Percentiles rank a stretch among this genome's conserved stretches.
These are phyloP conservation scores for Fusarium sp. DNA, from an alignment of 2,329 filamentous ascomycete genomes.

Conservation along the genomic window DNA sequence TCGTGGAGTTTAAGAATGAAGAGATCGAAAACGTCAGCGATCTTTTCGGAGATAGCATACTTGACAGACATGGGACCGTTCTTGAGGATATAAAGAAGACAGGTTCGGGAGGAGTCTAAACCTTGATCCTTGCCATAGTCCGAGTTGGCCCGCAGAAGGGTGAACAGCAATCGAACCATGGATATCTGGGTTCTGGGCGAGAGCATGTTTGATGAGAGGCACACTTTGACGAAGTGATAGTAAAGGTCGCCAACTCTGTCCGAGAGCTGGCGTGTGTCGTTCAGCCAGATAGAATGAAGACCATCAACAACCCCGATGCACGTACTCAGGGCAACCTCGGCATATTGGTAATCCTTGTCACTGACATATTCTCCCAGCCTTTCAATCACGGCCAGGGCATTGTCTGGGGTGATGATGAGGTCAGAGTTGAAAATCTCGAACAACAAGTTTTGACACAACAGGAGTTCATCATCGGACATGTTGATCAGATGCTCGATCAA, in stretches of 20 bases:
- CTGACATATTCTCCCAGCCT: slow-evolving; percentile 63
- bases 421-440: slow-evolving; percentile 65
- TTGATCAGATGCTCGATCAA: slow-evolving; percentile 63
- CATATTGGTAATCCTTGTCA: slow-evolving; percentile 73
- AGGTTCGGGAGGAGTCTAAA: slow-evolving; percentile 72
- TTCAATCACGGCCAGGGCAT: slow-evolving; percentile 60
- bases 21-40: slow-evolving; percentile 81
- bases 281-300: slow-evolving; percentile 72
- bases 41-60: slow-evolving; percentile 74
- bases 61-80: slow-evolving; percentile 77
- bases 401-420: slow-evolving; percentile 58
- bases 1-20: slow-evolving; percentile 89
- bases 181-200: slow-evolving; percentile 75
- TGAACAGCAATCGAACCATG: slow-evolving; percentile 75
- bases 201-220: slow-evolving; percentile 74
- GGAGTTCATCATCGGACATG: slow-evolving; percentile 63
- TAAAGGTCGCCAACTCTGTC: slow-evolving; percentile 81
- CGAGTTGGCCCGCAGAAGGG: slow-evolving; percentile 73
- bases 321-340: slow-evolving; percentile 76
- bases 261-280: slow-evolving; percentile 68
- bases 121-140: slow-evolving; percentile 71
- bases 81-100: slow-evolving; percentile 77
- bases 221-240: slow-evolving; percentile 75
- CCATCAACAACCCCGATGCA: slow-evolving; percentile 76
- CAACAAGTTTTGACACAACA: slow-evolving; percentile 62